Percentiles rank a stretch among this genome's conserved stretches.
Evolutionary conservation across 257 asterid genomes (phyloP).

Genomic region (Petrea volubilis): DNA sequence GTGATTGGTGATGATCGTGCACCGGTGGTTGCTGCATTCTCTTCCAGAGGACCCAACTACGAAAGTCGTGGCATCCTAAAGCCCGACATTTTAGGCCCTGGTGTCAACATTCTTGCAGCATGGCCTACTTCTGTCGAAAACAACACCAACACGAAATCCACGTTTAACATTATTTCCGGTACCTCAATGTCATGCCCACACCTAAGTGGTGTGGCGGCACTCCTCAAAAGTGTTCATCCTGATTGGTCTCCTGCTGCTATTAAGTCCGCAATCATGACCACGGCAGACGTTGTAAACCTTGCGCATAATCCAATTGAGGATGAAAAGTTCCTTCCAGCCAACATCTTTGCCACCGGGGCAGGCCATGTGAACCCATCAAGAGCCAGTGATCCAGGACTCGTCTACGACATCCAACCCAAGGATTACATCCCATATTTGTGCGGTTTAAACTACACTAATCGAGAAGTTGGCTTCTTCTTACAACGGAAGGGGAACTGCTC

Average conservation of each 20-base stretch:
- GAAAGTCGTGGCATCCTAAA: slow-evolving; percentile 27
- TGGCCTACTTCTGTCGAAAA: slow-evolving; percentile 42
- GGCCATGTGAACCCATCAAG: slow-evolving; percentile 45
- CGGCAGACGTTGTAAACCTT: neutral
- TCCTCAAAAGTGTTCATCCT: too few relatives aligned
- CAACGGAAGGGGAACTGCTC: slow-evolving; percentile 31
- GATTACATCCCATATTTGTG: slow-evolving; percentile 55
- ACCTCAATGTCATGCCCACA: too few relatives aligned
- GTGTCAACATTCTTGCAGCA: slow-evolving; percentile 34
- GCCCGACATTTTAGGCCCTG: slow-evolving; percentile 31
- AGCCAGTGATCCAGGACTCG: too few relatives aligned
- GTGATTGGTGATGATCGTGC: slow-evolving; percentile 19
- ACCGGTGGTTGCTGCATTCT: slow-evolving; percentile 30
- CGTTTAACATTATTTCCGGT: too few relatives aligned
- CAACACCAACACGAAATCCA: too few relatives aligned
- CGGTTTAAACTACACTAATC: slow-evolving; percentile 45
- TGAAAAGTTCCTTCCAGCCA: neutral
- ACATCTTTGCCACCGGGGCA: slow-evolving; percentile 37
- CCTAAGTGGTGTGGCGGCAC: too few relatives aligned
- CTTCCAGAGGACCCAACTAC: slow-evolving; percentile 25
- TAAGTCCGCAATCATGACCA: too few relatives aligned
- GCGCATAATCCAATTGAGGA: slow-evolving; percentile 1
- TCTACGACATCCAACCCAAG: slow-evolving; percentile 35
- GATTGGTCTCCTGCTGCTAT: too few relatives aligned
- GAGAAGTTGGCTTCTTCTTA: slow-evolving; percentile 20